Conservation (phyloP, 441 rosid species). For the Lepidium campestre region DNA sequence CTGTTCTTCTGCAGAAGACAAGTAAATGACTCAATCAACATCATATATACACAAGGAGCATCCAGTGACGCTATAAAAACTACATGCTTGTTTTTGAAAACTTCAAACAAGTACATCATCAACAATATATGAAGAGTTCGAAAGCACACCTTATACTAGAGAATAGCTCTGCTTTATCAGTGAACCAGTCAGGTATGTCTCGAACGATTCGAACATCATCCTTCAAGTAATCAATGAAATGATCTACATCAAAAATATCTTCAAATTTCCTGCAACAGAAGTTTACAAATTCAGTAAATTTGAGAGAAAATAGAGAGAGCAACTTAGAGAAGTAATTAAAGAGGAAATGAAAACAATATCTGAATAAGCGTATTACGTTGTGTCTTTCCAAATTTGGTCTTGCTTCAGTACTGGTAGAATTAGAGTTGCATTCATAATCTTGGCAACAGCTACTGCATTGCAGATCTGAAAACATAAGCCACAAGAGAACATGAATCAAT, state of each 20-base stretch:
- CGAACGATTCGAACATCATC: conserved; percentile 86
- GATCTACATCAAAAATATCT: conserved; percentile 93
- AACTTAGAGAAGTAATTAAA: not conserved
- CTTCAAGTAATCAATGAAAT: conserved; percentile 93
- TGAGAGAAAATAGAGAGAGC: not conserved
- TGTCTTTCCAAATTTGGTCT: conserved; percentile 99
- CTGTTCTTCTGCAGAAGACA: conserved; percentile 67
- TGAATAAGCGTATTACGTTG: conserved; percentile 53
- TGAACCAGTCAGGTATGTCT: conserved; percentile 95
- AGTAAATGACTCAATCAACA: conserved; percentile 1
- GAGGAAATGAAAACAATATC: not conserved
- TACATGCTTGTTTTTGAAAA: conserved; percentile 2
- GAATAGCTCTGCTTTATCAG: conserved; percentile 87
- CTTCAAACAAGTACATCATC: not conserved
- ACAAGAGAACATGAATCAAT: not conserved
- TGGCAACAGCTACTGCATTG: conserved; percentile 98
- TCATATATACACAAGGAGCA: not conserved
- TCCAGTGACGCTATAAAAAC: not conserved
- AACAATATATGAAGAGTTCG: not conserved
- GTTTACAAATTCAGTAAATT: not conserved
- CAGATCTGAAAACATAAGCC: conserved; percentile 61
- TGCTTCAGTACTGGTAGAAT: conserved; percentile 97
- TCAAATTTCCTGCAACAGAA: conserved; percentile 75
- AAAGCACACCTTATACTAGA: conserved; percentile 72
- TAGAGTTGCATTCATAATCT: conserved; percentile 95